Conservation (phyloP, 192 early-diverging fungal species). For the Rhizoclosmatium sp. region DNA sequence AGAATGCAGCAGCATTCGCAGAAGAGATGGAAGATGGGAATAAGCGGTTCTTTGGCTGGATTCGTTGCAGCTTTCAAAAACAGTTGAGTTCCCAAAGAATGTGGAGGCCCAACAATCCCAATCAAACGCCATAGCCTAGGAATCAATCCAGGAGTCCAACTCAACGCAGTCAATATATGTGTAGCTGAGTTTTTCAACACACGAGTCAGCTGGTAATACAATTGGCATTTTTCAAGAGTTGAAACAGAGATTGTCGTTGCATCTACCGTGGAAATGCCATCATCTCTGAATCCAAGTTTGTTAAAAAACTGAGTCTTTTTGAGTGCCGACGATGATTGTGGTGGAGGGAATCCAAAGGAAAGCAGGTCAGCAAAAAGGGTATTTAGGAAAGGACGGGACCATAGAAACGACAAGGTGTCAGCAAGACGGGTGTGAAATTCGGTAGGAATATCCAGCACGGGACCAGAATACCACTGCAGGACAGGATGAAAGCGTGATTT, state of each 20-base stretch:
- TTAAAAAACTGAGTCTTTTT: constrained; percentile 16
- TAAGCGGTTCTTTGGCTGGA: constrained; percentile 62
- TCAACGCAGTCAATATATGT: constrained; percentile 60
- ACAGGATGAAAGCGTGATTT: constrained; percentile 36
- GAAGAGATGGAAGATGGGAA: constrained; percentile 68
- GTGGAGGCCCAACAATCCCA: constrained; percentile 63
- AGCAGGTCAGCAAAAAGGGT: constrained; percentile 23
- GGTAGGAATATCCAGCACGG: constrained; percentile 17
- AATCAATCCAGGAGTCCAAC: constrained; percentile 59
- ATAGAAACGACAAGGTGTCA: constrained; percentile 16
- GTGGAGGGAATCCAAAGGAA: constrained; percentile 3
- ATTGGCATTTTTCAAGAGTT: neutral
- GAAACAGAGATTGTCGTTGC: neutral
- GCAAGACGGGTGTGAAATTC: constrained; percentile 27
- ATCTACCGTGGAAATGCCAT: neutral
- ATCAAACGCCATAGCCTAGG: constrained; percentile 68
- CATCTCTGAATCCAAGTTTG: constrained; percentile 7
- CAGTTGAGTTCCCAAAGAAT: constrained; percentile 30
- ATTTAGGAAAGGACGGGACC: constrained; percentile 22
- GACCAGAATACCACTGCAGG: constrained; percentile 38
- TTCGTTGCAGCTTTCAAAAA: constrained; percentile 63
- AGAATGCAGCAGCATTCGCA: constrained; percentile 65
- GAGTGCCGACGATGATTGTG: neutral
- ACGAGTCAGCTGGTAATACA: constrained; percentile 10
- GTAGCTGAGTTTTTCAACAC: constrained; percentile 52